Base-by-base conservation (phyloP, 129 eudicot genomes). In the Scalesia atractyloides region DNA sequence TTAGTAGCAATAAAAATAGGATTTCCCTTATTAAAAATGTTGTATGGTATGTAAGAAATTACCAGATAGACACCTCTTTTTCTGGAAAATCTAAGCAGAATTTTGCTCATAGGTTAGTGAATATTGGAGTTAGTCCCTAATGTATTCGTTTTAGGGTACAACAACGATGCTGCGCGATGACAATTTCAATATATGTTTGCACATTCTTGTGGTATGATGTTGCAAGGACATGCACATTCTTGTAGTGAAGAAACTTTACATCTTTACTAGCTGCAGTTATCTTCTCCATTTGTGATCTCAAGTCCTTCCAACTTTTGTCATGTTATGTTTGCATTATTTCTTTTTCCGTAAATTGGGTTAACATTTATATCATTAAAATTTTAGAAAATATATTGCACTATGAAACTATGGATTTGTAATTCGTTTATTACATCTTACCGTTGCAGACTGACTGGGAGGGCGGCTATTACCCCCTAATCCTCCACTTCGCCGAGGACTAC, bases 381-480 rank as follows among this genome's bases (percentile, higher is more conserved):
- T 22, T 22, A 22, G 26, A 22, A 22, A 22, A 22, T 22, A 22
- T 22, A 22, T 22, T 22, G 26, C 26, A 22, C 26, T 22, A 47
- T 54, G 53, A 19, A 54, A 36, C 59, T 72, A 44, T 46, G 69
- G 30, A 61, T 11, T 17, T 73, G 66, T 57, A 10, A 37, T 15
- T 9, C 2, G 53, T 75, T 68, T 22, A 68, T 72, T 53, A 20
- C 37, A n/a, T 9, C n/a, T 50, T 9, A 49, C 39, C 44, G 2
- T 61, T 76, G 83, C 85, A 86, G 96, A 86, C 96, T 68, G 96
- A 87, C 64, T 87, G 96, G 93, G 93, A 86, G 63, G 92, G 92
- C 53, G 96, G 92, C 26, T 84, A 20, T 79, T 90, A 76, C 70
- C 96, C 96, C 16, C 81, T 89, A 13, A 76, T 92, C 10, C 83